Evolutionary conservation across 2,329 filamentous ascomycete genomes (phyloP), one percentile per base, ranked within the genome.

Genomic region (Verticillium albo-atrum): DNA sequence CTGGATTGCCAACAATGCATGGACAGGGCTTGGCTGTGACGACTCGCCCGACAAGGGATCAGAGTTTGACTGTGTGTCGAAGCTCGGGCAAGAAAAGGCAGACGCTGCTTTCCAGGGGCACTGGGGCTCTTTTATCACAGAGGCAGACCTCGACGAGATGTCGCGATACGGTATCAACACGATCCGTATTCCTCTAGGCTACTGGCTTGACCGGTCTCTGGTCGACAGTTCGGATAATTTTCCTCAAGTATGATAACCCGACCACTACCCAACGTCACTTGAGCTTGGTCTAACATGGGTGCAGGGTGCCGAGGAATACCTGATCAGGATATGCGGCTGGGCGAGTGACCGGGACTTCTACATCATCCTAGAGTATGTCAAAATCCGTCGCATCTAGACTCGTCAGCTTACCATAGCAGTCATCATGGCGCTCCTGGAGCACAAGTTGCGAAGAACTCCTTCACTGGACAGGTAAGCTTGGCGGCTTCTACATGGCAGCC

Each of bases 51-150:
- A 50, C 20, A 50, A 25, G 5, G 68, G 68, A 9, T 79, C 78
- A 51, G 82, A 84, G 69, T 84, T 82, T 63, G 81, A 84, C 68
- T 85, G 82, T 65, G 78, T 85, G 51, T 68, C 70, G 60, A 71
- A 70, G 14, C 70, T 80, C 3, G 80, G 81, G 9, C 80, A 84
- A 65, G 69, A 71, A 5, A 66, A 67, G 20, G 79, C 79, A 14
- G 74, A 84, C 63, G 64, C 67, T 5, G 78, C 74, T 12, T 85
- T 83, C 65, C 68, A 77, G 59, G 66, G 69, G 6, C 82, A 85
- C 66, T 85, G 81, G 80, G 69, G 67, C 28, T 73, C 73, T 0
- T 86, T 77, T 74, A 79, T 83, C 61, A 80, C 75, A 4, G 65
- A 78, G 58, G 65, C 72, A 2, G 82, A 85, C 65, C 73, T 85